Evolutionary conservation across 441 rosid species (phyloP), one percentile per base, ranked within the genome.

Genomic region (Capsella rubella): DNA sequence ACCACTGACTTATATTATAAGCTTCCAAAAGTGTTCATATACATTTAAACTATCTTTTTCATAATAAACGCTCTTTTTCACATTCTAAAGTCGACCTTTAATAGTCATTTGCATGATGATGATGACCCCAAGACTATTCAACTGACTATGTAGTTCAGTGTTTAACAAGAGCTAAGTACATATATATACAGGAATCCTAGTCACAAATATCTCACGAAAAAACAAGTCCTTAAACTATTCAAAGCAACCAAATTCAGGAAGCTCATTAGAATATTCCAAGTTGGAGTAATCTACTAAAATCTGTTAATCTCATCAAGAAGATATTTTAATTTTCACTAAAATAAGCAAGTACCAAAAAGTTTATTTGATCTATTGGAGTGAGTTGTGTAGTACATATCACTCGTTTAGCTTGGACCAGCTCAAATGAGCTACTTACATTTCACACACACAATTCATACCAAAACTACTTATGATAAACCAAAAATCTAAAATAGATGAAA

Each of bases 381-480:
- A 21, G 7, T 29, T 50, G 8, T 74, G 13, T 32, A 67, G 31
- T 52, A 67, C 42, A 58, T 43, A 67, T 67, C 27, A 49, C 49
- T 34, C 73, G 45, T 50, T 5, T 58, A 66, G 25, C 55, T 40
- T 74, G 35, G 29, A 55, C 27, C 28, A 32, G 7, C 42, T 6
- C 51, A 51, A 67, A 75, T 25, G 72, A 59, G 73, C 31, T 59
- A 67, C 15, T 73, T 57, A 65, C 8, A 37, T 65, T 21, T 21
- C 25, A 21, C 53, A 74, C 63, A 74, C 67, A 56, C 40, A 76
- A 28, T 16, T 28, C 53, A 40, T 34, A 76, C 11, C 39, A 62
- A 42, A 47, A 70, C 47, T 63, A 39, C 67, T 37, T 53, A 45
- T 29, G 60, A 4, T 53, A 5, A 68, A 68, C 32, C 69, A 14